These are phyloP conservation scores for Fusarium pseudonygamai DNA, from an alignment of 2,329 filamentous ascomycete species.

Conservation along the genomic window DNA sequence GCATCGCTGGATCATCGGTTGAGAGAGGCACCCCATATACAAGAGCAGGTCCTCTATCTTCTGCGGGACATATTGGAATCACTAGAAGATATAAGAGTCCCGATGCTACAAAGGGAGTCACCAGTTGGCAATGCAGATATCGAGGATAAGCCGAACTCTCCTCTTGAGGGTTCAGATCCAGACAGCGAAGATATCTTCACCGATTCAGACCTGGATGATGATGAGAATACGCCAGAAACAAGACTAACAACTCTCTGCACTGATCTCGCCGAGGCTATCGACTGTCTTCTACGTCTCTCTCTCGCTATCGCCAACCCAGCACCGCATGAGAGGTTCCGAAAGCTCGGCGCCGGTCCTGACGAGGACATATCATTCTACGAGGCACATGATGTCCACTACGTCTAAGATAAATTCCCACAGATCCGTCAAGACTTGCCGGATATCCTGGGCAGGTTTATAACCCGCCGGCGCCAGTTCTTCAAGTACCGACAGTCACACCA, in stretches of 20 bases:
- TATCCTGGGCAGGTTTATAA: constrained; percentile 47
- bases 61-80: constrained; percentile 28
- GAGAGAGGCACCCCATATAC: constrained; percentile 29
- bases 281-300: constrained; percentile 49
- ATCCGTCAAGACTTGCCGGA: constrained; percentile 22
- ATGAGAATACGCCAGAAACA: rapidly evolving
- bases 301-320: constrained; percentile 51
- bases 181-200: background rate
- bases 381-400: constrained; percentile 42
- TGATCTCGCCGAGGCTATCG: constrained; percentile 41
- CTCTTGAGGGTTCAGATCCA: rapidly evolving
- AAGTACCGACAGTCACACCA: constrained; percentile 51
- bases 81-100: background rate
- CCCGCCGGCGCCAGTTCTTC: constrained; percentile 48
- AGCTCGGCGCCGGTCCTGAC: background rate
- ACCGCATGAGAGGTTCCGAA: constrained; percentile 46
- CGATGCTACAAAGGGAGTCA: rapidly evolving
- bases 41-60: constrained; percentile 34
- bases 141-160: rapidly evolving
- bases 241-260: constrained; percentile 9
- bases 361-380: constrained; percentile 41
- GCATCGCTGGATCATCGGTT: constrained; percentile 34
- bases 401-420: constrained; percentile 44
- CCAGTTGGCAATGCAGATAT: rapidly evolving
- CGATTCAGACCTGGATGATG: background rate